Evolutionary conservation across 1,284 basidiomycete species (phyloP), one percentile per base, ranked within the genome.

Genomic region (Stereum hirsutum): DNA sequence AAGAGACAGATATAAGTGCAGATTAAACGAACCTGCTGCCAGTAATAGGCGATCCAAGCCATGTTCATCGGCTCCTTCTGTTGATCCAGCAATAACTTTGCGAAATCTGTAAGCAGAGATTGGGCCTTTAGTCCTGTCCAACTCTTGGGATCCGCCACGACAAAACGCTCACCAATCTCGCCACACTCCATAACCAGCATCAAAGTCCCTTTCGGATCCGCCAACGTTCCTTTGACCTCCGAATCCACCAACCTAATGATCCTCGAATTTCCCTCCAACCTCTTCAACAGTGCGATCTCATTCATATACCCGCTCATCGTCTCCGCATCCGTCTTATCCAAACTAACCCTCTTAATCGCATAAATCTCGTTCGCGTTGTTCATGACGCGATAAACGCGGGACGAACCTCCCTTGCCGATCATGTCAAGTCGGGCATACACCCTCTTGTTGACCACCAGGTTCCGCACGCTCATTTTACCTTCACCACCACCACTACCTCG

Each of bases 131-230:
- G 28, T 31, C 45, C 17, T 25, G 28, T 19, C 34, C 41, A 30
- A 27, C 17, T 17, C 24, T 25, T 30, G 17, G 20, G 39, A 23
- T 38, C 19, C 20, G 36, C 35, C 31, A 24, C 26, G 33, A 19
- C 17, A 17, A 11, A 21, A 8, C 21, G 56, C 63, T 45, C 41
- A 65, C 63, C 78, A 38, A 91, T 81, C 64, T 96, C 93, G 6
- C 93, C 93, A 48, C 86, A 90, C 59, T 97, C 93, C 90, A 97
- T 92, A 3, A 95, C 87, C 57, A 95, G 72, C 63, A 89, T 63
- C 46, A 89, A 54, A 59, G 77, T 63, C 24, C 81, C 80, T 64
- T 84, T 78, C 56, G 75, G 70, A 44, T 77, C 75, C 42, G 75
- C 72, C n/a, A 72, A 65, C 32, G 75, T 72, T 26, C 72, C 65